phyloP scores from a whole-genome alignment of 345 rosid genomes.

The Corchorus olitorius region DNA sequence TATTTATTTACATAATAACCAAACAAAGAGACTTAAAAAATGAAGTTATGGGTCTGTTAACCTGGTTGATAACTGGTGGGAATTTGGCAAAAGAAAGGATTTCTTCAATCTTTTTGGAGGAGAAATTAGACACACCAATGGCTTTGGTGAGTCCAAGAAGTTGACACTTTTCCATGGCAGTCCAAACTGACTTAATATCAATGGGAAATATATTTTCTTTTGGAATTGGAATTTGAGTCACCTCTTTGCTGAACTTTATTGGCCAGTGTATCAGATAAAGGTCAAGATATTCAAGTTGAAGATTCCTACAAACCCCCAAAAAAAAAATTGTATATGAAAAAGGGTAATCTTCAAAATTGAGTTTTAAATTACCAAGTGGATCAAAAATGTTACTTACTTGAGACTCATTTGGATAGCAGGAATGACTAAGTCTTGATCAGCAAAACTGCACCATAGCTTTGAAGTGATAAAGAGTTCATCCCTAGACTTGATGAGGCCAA shows the following conservation, averaged over 20 bases:
- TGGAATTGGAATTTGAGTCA: not conserved
- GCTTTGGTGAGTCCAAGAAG: slow-evolving; percentile 21
- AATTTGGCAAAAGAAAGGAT: slow-evolving; percentile 33
- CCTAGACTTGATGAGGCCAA: slow-evolving; percentile 18
- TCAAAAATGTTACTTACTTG: not conserved
- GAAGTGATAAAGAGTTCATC: slow-evolving; percentile 21
- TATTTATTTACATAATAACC: too few species aligned
- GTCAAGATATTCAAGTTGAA: slow-evolving; percentile 42
- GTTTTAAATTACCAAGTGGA: not conserved
- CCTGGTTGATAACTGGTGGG: slow-evolving; percentile 34
- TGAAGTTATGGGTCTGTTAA: not conserved
- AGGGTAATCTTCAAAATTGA: not conserved
- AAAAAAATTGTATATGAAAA: not conserved
- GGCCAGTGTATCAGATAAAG: slow-evolving; percentile 49
- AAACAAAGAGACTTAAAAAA: too few species aligned
- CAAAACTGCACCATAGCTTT: slow-evolving; percentile 15
- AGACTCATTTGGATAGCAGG: slow-evolving; percentile 13
- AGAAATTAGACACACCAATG: slow-evolving; percentile 48
- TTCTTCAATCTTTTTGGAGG: slow-evolving; percentile 30
- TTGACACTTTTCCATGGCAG: slow-evolving; percentile 43
- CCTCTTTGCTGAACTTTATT: slow-evolving; percentile 28
- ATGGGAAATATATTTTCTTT: slow-evolving; percentile 24
- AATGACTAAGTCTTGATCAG: slow-evolving; percentile 14
- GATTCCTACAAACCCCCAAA: slow-evolving; percentile 31
- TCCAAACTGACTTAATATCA: slow-evolving; percentile 37